A percentile compares a stretch with the other conserved stretches of the same genome.
Evolutionary conservation across 495 filamentous ascomycete genomes (phyloP).

Genomic region (Neurospora tetraspora): DNA sequence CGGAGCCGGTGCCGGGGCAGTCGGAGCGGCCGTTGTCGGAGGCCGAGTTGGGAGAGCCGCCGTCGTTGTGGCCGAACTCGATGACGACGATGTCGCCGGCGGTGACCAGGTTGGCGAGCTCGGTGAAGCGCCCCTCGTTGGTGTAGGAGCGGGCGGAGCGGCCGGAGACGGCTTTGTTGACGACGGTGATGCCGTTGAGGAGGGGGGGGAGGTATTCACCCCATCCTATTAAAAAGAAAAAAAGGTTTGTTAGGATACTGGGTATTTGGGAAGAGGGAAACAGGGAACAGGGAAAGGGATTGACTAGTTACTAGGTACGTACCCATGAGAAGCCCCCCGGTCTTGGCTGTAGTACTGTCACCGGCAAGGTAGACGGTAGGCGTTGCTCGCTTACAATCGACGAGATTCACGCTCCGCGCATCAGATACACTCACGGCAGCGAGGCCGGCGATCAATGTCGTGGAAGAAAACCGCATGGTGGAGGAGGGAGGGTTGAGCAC

Average conservation of each 20-base stretch:
- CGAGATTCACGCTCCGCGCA: background rate
- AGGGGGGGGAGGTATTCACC: constrained; percentile 45
- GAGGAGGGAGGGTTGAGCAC: background rate
- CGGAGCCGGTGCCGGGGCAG: constrained; percentile 42
- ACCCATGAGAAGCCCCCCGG: constrained; percentile 8
- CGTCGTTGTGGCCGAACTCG: constrained; percentile 59
- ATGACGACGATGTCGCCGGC: constrained; percentile 49
- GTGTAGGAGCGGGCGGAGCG: constrained; percentile 52
- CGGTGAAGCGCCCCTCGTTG: constrained; percentile 49
- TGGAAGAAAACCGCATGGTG: background rate
- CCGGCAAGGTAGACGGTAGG: constrained; percentile 43
- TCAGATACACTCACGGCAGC: background rate
- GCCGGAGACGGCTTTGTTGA: constrained; percentile 50
- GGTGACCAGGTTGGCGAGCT: constrained; percentile 37
- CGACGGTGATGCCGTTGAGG: constrained; percentile 31
- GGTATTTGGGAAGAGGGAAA: too few species aligned
- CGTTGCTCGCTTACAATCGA: constrained; percentile 7
- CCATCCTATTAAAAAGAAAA: too few species aligned
- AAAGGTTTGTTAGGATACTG: background rate
- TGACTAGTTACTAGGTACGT: too few species aligned
- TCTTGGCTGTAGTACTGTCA: constrained; percentile 48
- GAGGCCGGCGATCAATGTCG: background rate
- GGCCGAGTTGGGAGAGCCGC: constrained; percentile 42
- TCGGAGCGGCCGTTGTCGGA: constrained; percentile 51
- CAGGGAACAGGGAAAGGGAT: too few species aligned